Percentiles rank a stretch among this genome's conserved stretches.
phyloP scores from a whole-genome alignment of 2,329 filamentous ascomycete genomes.

The Cladosporium sp. region DNA sequence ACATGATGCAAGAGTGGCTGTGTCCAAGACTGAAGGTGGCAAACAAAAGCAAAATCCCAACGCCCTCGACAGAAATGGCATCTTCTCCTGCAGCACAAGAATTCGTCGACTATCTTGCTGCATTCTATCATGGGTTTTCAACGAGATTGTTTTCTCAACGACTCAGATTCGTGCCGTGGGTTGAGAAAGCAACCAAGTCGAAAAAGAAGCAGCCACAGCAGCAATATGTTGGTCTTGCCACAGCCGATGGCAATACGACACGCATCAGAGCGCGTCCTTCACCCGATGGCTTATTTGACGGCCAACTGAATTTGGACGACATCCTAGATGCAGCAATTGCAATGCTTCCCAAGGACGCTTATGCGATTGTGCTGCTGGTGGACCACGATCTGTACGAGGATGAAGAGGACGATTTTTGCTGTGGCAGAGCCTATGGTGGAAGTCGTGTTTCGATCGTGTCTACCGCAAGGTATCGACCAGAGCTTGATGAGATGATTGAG shows the following conservation, averaged over 20 bases:
- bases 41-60: conserved; percentile 6
- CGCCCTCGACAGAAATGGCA: conserved; percentile 1
- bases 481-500: conserved; percentile 40
- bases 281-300: conserved; percentile 44
- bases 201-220: conserved; percentile 11
- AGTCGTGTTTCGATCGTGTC: conserved; percentile 61
- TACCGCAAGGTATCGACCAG: conserved; percentile 58
- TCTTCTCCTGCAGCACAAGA: conserved; percentile 25
- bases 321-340: conserved; percentile 55
- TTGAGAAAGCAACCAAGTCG: conserved; percentile 19
- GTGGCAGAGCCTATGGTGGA: conserved; percentile 62
- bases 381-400: conserved; percentile 63
- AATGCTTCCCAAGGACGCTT: conserved; percentile 55
- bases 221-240: conserved; percentile 45
- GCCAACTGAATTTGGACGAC: conserved; percentile 58
- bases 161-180: conserved; percentile 51
- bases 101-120: conserved; percentile 41
- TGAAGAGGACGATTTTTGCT: conserved; percentile 63
- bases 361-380: conserved; percentile 54
- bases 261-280: conserved; percentile 51
- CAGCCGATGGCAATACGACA: conserved; percentile 28
- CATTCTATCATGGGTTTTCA: conserved; percentile 53
- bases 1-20: conserved; percentile 44
- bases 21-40: conserved; percentile 20
- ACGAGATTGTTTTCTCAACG: conserved; percentile 42